Evolutionary conservation across 2,329 filamentous ascomycete genomes (phyloP).

Genomic region (Aspergillus sp.): DNA sequence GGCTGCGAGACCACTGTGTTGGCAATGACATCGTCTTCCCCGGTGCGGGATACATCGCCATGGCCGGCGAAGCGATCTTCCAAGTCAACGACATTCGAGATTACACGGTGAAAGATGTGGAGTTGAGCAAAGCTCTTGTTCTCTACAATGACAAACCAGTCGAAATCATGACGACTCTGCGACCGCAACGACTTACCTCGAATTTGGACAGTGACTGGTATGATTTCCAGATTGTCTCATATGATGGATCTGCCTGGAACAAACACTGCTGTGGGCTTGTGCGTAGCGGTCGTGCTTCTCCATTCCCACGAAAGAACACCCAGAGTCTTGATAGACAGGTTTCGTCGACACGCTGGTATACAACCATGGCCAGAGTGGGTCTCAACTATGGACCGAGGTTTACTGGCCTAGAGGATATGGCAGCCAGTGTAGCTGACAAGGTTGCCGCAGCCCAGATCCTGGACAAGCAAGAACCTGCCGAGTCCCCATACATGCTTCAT

Average conservation of each 20-base stretch:
- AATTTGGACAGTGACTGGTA: not conserved
- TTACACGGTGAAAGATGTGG: not conserved
- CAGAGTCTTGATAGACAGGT: not conserved
- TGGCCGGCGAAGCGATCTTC: not conserved
- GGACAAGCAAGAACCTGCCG: not conserved
- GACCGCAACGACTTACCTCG: not conserved
- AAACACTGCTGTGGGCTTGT: not conserved
- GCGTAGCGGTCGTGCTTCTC: not conserved
- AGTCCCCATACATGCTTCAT: not conserved
- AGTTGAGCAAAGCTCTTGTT: not conserved
- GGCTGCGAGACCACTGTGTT: constrained; percentile 24
- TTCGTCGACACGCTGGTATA: constrained; percentile 9
- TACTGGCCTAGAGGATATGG: not conserved
- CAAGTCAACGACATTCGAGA: not conserved
- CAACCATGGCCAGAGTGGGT: constrained; percentile 18
- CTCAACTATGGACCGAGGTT: not conserved
- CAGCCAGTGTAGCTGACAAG: not conserved
- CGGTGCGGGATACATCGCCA: not conserved
- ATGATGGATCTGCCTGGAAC: not conserved
- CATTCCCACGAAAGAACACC: not conserved
- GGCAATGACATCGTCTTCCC: constrained; percentile 31
- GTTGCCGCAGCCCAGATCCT: not conserved
- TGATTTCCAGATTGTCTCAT: not conserved
- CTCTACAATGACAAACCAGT: not conserved
- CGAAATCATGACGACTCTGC: not conserved